Base-by-base conservation (phyloP, 108 stramenopile genomes). In the Stephanodiscus triporus region DNA sequence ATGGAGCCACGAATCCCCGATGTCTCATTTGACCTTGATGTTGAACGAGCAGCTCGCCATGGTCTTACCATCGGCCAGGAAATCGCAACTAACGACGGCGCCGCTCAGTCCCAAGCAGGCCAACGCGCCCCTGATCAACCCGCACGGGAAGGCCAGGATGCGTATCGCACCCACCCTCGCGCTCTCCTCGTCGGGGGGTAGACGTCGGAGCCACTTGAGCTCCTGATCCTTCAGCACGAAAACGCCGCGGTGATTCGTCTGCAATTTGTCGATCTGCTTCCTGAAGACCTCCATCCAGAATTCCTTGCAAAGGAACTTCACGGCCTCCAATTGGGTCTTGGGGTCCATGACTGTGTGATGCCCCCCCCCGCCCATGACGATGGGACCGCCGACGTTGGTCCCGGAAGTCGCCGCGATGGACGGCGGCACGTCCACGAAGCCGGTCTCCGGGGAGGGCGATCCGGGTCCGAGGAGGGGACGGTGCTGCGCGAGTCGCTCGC, bases 221-320 rank as follows among this genome's bases (percentile, higher is more conserved):
- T 92, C 87, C 62, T 88, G 72, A 79, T 97, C 97, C 63, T 95
- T 94, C 32, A 97, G 66, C 1, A 97, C 97, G 76, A 97, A 97
- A 1, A 96, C 94, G 20, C 97, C 97, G 43, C 95, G 72, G 75
- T 97, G 97, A 80, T 97, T 97, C 38, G 97, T 97, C 80, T 97
- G 97, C 43, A 97, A 73, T 70, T 97, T 97, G 59, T 97, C 97
- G 61, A 97, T 91, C 80, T 96, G 92, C 70, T 97, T 97, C 6
- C 93, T 80, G 62, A 96, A 97, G 32, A 97, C 84, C 61, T 95
- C 95, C 38, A 78, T 90, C 97, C 97, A 97, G 62, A 97, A 84
- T 75, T 96, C 97, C 66, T 97, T 97, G 84, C 97, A 97, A 13
- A 97, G 67, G 74, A 97, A 97, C 70, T 97, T 97, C 67, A 97